Conservation (phyloP, 768 basidiomycete species). For the Amanita rimosa region DNA sequence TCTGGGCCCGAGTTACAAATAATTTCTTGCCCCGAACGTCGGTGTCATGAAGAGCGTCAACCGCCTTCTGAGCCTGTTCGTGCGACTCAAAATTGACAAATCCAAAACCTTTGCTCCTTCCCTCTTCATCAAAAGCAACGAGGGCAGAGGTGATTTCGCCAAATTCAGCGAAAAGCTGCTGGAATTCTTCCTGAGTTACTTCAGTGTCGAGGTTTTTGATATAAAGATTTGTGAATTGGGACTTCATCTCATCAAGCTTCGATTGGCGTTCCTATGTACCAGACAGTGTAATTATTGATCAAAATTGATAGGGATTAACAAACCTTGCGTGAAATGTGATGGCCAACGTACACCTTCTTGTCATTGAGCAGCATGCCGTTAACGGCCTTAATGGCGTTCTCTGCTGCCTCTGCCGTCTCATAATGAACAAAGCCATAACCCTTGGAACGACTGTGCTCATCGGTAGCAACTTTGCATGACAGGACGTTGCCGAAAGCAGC, state of each 20-base stretch:
- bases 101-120: conserved; percentile 94
- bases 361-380: conserved; percentile 99
- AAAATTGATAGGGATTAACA: conserved; percentile 10
- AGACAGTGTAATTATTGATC: background rate
- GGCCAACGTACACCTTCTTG: conserved; percentile 98
- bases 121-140: conserved; percentile 73
- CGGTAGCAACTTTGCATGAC: conserved; percentile 98
- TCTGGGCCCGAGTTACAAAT: conserved; percentile 94
- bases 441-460: conserved; percentile 90
- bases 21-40: conserved; percentile 83
- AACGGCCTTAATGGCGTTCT: conserved; percentile 94
- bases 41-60: conserved; percentile 79
- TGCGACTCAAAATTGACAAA: conserved; percentile 96
- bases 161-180: conserved; percentile 62
- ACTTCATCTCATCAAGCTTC: conserved; percentile 95
- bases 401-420: conserved; percentile 93
- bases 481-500: conserved; percentile 98
- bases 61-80: conserved; percentile 85
- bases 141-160: conserved; percentile 87
- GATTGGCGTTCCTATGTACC: conserved; percentile 78
- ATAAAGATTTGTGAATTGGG: conserved; percentile 97
- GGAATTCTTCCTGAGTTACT: conserved; percentile 78
- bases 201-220: conserved; percentile 93
- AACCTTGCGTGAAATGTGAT: conserved; percentile 95
- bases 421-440: conserved; percentile 99